phyloP scores from a whole-genome alignment of 2,329 filamentous ascomycete genomes.

The Pseudogymnoascus sp. region DNA sequence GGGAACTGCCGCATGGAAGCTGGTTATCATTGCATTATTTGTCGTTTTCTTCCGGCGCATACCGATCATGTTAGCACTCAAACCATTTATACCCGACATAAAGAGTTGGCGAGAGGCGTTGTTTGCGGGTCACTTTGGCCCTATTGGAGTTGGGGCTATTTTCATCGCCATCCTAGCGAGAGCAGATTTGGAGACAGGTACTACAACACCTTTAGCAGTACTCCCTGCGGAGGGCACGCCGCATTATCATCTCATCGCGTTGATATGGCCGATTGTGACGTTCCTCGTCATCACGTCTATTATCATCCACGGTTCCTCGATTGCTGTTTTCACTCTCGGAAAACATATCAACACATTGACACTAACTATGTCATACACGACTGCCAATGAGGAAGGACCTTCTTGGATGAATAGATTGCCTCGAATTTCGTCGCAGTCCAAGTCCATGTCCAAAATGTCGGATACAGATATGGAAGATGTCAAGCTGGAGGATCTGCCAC shows the following conservation, averaged over 20 bases:
- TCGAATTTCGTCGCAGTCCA: slow-evolving; percentile 55
- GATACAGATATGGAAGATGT: slow-evolving; percentile 62
- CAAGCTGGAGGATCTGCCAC: slow-evolving; percentile 53
- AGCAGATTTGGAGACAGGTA: slow-evolving; percentile 74
- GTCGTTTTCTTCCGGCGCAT: slow-evolving; percentile 95
- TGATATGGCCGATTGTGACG: slow-evolving; percentile 93
- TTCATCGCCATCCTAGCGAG: slow-evolving; percentile 89
- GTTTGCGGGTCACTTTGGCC: slow-evolving; percentile 95
- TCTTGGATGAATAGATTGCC: slow-evolving; percentile 94
- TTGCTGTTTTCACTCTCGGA: slow-evolving; percentile 93
- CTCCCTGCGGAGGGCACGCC: slow-evolving; percentile 45
- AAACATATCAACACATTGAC: slow-evolving; percentile 97
- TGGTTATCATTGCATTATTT: slow-evolving; percentile 88
- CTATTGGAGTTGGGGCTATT: slow-evolving; percentile 93
- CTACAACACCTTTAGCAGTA: slow-evolving; percentile 62
- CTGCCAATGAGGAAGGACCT: slow-evolving; percentile 77
- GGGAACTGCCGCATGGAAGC: slow-evolving; percentile 76
- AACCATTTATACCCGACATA: slow-evolving; percentile 89
- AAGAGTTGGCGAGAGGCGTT: slow-evolving; percentile 97
- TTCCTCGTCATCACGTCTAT: slow-evolving; percentile 95
- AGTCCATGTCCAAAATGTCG: slow-evolving; percentile 81
- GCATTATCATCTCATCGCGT: slow-evolving; percentile 63
- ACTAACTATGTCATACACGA: slow-evolving; percentile 92
- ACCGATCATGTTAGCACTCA: slow-evolving; percentile 84
- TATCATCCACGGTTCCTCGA: slow-evolving; percentile 91